phyloP scores from a whole-genome alignment of 2,329 filamentous ascomycete genomes.

The Cladosporium velox region DNA sequence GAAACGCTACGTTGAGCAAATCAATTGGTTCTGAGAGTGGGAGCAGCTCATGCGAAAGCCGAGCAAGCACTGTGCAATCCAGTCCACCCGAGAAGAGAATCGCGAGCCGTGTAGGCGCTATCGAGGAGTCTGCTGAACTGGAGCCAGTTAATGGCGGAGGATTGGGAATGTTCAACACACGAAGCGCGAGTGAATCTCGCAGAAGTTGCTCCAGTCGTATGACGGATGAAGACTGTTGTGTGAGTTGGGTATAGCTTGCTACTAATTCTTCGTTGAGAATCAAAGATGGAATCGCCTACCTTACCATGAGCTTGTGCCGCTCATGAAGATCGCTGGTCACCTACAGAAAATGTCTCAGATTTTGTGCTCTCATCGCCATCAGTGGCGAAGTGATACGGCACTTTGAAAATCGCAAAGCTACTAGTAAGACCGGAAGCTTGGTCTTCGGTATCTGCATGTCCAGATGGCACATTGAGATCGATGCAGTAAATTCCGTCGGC shows the following conservation, averaged over 20 bases:
- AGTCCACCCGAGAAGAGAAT: slow-evolving; percentile 92
- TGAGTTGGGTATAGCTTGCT: slow-evolving; percentile 20
- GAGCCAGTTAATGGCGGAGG: slow-evolving; percentile 17
- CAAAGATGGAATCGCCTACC: slow-evolving; percentile 39
- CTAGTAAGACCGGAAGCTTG: background rate
- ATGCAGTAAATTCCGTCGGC: slow-evolving; percentile 78
- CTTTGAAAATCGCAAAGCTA: slow-evolving; percentile 2
- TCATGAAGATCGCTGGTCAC: background rate
- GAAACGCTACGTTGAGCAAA: slow-evolving; percentile 92
- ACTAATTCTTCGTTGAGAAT: slow-evolving; percentile 31
- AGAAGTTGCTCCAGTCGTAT: slow-evolving; percentile 29
- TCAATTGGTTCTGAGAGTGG: slow-evolving; percentile 72
- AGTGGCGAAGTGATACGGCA: slow-evolving; percentile 8
- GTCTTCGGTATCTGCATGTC: background rate
- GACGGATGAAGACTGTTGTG: slow-evolving; percentile 29
- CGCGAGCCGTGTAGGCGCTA: slow-evolving; percentile 58
- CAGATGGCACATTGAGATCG: slow-evolving; percentile 46
- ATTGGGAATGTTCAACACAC: slow-evolving; percentile 65
- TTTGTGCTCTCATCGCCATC: background rate
- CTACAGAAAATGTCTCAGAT: slow-evolving; percentile 10
- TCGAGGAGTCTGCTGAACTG: slow-evolving; percentile 29
- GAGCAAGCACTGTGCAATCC: slow-evolving; percentile 86
- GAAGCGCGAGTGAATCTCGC: slow-evolving; percentile 29
- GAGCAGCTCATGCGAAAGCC: slow-evolving; percentile 75
- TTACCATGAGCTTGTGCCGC: slow-evolving; percentile 32